Base-by-base conservation (phyloP, 495 filamentous ascomycete species). In the Talaromyces adpressus region DNA sequence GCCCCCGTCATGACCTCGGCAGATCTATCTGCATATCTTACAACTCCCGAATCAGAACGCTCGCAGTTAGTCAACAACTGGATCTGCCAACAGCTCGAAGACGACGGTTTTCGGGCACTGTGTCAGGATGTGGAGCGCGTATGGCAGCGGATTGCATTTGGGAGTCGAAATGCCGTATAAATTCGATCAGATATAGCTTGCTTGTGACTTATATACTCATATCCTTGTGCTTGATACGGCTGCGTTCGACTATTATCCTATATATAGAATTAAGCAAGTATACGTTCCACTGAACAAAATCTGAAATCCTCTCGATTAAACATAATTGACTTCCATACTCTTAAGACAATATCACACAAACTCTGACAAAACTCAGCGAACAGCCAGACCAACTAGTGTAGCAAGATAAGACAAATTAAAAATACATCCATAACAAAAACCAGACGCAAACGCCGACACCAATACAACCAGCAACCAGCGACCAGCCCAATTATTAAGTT, bases 61-160 rank as follows among this genome's bases (percentile, higher is more conserved):
- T 67, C 65, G 27, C 69, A 62, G 5, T 68, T 72, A 4, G 63
- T 84, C 18, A 72, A 80, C 29, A 73, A 73, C 11, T 76, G 76
- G 77, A 77, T 84, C 57, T 77, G 74, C 45, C 70, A 74, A 27
- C 72, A 77, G 53, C 63, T 82, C 2, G 67, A 79, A 32, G 77
- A 84, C 53, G 76, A 80, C 30, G 68, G 65, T 4, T 84, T 84
- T 45, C 60, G 74, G 27, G 65, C 71, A 45, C 68, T 84, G 12
- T 77, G 73, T 32, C 68, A 75, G 54, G 79, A 80, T 71, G 67
- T 82, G 0, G 78, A 84, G 61, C 70, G 67, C 1, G 68, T 73
- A 8, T 82, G 79, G 78, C 69, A 63, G 54, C 75, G 79, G 25
- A 73, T 81, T 65, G 74, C 72, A 16, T 67, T 80, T 64, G 78